Percentiles rank a stretch among this genome's conserved stretches.
Evolutionary conservation across 768 basidiomycete genomes (phyloP).

Genomic region (Boletus eberwhitei): DNA sequence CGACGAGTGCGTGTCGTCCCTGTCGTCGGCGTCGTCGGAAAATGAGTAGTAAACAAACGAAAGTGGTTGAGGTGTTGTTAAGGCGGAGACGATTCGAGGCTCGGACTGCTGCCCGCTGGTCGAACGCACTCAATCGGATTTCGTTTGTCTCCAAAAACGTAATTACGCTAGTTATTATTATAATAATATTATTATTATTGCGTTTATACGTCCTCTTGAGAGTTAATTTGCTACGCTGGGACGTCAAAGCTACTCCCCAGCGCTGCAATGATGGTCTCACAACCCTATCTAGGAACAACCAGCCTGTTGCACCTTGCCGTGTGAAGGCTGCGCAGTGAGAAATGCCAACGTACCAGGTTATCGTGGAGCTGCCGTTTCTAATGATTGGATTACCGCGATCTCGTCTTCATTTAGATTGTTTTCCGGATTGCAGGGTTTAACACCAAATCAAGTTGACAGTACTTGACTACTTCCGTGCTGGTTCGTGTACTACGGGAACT

Average conservation of each 20-base stretch:
- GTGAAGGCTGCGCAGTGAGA: conserved; percentile 12
- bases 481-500: neutral
- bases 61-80: conserved; percentile 19
- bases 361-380: neutral
- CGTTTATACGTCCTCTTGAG: neutral
- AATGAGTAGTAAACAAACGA: conserved; percentile 12
- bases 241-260: conserved; percentile 7
- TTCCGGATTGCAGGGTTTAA: neutral
- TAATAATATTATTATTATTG: too few species aligned
- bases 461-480: neutral
- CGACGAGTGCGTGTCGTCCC: neutral
- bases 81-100: conserved; percentile 17
- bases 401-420: neutral
- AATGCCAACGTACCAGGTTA: neutral
- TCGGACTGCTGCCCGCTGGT: neutral
- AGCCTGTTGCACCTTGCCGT: neutral
- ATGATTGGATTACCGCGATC: neutral
- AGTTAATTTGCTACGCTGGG: conserved; percentile 10
- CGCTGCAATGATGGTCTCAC: neutral
- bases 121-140: neutral
- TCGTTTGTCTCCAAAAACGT: conserved; percentile 6
- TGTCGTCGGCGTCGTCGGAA: conserved; percentile 8
- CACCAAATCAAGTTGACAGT: conserved; percentile 14
- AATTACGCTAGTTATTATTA: neutral
- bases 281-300: neutral